These are phyloP conservation scores for Ascochyta pisi DNA, from an alignment of 2,329 filamentous ascomycete genomes.

Conservation along the genomic window DNA sequence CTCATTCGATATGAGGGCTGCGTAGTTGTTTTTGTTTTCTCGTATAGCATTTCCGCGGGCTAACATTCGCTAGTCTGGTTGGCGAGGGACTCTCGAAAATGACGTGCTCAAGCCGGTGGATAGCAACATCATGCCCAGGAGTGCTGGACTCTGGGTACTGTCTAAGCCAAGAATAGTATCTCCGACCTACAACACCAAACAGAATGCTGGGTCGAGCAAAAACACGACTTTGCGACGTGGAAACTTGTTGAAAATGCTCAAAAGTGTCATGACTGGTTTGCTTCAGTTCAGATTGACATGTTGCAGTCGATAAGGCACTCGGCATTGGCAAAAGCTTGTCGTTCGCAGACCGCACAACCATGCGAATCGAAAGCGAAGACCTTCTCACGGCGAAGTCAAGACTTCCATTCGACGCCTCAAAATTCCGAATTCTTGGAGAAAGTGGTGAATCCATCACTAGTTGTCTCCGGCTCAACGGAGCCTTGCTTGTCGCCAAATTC, in stretches of 20 bases:
- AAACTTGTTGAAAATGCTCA: neutral
- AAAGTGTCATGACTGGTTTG: neutral
- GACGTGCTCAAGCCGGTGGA: constrained; percentile 21
- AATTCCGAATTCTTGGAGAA: constrained; percentile 20
- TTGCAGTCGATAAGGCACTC: neutral
- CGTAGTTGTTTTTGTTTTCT: neutral
- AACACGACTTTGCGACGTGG: neutral
- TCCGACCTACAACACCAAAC: constrained; percentile 5
- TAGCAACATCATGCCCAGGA: constrained; percentile 23
- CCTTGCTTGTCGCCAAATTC: constrained; percentile 5
- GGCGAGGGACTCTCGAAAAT: constrained; percentile 5
- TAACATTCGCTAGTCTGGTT: neutral
- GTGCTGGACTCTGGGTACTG: constrained; percentile 18
- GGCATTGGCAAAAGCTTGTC: constrained; percentile 20
- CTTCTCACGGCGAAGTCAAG: constrained; percentile 1
- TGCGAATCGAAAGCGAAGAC: neutral
- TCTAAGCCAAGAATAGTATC: constrained; percentile 8
- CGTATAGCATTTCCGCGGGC: neutral
- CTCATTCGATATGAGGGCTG: too few relatives aligned
- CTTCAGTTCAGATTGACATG: neutral
- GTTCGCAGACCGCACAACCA: neutral
- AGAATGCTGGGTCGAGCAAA: neutral
- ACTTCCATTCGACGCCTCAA: constrained; percentile 5
- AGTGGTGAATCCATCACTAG: constrained; percentile 10
- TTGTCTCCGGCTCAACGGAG: constrained; percentile 1